Conservation (phyloP, 176 grass and related monocot genomes). For the Cenchrus fungigraminus region DNA sequence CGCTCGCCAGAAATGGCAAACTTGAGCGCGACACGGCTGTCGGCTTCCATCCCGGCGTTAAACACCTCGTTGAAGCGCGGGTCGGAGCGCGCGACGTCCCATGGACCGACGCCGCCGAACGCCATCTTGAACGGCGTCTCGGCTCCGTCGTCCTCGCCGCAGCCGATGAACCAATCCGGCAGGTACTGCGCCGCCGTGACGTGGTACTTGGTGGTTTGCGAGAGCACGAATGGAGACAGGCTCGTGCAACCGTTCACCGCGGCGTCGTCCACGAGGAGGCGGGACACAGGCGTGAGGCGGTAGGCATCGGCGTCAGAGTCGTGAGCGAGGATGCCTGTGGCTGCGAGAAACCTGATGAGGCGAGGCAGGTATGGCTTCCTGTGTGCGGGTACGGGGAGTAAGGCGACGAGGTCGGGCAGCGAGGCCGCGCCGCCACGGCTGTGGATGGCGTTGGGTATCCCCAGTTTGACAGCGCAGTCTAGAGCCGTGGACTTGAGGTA, state of each 20-base stretch:
- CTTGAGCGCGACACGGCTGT: neutral
- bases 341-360: conserved; percentile 49
- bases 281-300: conserved; percentile 47
- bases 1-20: neutral
- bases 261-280: conserved; percentile 28
- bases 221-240: neutral
- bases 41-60: neutral
- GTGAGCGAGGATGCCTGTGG: neutral
- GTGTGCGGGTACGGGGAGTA: neutral
- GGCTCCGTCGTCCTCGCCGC: neutral
- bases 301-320: neutral
- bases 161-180: conserved; percentile 41
- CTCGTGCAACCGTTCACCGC: neutral
- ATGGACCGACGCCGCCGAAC: neutral
- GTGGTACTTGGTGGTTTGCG: neutral
- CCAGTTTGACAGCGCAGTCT: conserved; percentile 49
- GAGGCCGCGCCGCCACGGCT: neutral
- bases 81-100: neutral
- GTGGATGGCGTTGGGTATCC: conserved; percentile 49
- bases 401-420: conserved; percentile 8
- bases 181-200: neutral
- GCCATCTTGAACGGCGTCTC: conserved; percentile 25
- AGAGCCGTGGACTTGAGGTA: conserved; percentile 48
- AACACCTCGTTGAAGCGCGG: conserved; percentile 7
- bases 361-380: conserved; percentile 25